Evolutionary conservation across 257 asterid species (phyloP), one percentile per base, ranked within the genome.

Genomic region (Echites panduratus): DNA sequence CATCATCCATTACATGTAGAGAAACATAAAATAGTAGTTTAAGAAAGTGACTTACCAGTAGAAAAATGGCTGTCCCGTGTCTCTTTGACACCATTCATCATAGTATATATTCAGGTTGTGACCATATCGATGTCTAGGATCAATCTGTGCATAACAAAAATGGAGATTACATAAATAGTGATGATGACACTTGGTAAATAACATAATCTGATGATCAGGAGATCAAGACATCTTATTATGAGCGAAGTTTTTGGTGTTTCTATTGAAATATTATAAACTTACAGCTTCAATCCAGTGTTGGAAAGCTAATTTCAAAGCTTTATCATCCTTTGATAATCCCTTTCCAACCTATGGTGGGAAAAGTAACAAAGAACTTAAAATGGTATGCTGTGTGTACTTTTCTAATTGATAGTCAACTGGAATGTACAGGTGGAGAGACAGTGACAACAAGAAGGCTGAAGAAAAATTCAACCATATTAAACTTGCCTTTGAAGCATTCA

Each of bases 31-130:
- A 4, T 22, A 20, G 58, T 20, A 52, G 50, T 40, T 53, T n/a
- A 70, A 14, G 26, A 24, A 47, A 27, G 41, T 9, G 41, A 62
- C 73, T 41, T 57, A 79, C 86, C 86, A 82, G 73, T 79, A 74
- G 72, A 82, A 82, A 73, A 83, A 83, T 52, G 86, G 79, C 11
- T 83, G 84, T n/a, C 63, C 65, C 32, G 74, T 75, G 54, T 75
- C 75, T 54, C 79, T 62, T 4, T 62, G 67, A 48, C 40, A 24
- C 84, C 84, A 83, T 20, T 56, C 72, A 19, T 77, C 80, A 24
- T 74, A 64, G 49, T 83, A 83, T 9, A 52, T 35, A 58, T 75
- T 45, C 48, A 83, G 71, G 72, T 75, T 83, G 52, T 72, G 76
- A 64, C 86, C 84, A 72, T 83, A 83, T 0, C 84, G 72, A 24